phyloP scores from a whole-genome alignment of 73 alveolate species.

The Halteria grandinella region DNA sequence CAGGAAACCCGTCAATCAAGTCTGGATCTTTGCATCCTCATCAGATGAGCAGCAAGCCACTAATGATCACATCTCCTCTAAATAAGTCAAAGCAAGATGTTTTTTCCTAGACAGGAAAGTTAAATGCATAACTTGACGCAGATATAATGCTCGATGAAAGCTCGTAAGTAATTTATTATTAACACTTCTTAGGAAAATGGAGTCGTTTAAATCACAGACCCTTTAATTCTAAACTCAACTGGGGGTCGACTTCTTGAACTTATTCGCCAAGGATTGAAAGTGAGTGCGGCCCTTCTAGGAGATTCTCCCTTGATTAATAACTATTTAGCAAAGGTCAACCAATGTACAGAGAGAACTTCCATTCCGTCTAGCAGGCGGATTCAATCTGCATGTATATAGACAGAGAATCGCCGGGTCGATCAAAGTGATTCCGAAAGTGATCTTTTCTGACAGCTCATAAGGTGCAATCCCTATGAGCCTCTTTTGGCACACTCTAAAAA shows the following conservation, averaged over 20 bases:
- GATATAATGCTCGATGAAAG: slow-evolving; percentile 19
- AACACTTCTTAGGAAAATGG: slow-evolving; percentile 13
- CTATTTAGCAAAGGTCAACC: too few relatives aligned
- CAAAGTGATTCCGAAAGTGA: too few relatives aligned
- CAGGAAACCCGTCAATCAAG: neutral
- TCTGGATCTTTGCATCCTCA: neutral
- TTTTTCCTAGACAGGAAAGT: slow-evolving; percentile 29
- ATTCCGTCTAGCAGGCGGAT: too few relatives aligned
- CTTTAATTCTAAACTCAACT: slow-evolving; percentile 39
- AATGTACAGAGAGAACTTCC: too few relatives aligned
- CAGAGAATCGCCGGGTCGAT: too few relatives aligned
- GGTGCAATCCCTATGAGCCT: too few relatives aligned
- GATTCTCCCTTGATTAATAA: too few relatives aligned
- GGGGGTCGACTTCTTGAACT: slow-evolving; percentile 36
- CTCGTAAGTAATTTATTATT: neutral
- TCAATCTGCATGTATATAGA: too few relatives aligned
- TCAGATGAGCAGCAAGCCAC: neutral
- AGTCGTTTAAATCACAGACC: slow-evolving; percentile 48
- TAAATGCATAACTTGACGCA: neutral
- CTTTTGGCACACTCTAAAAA: too few relatives aligned
- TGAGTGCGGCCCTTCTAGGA: too few relatives aligned
- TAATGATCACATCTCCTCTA: slow-evolving; percentile 22
- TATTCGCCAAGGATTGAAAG: slow-evolving; percentile 40
- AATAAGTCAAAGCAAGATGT: slow-evolving; percentile 47
- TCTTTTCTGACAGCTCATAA: too few relatives aligned